Base-by-base conservation (phyloP, 106 monocot genomes). In the Dendrobium nobile region DNA sequence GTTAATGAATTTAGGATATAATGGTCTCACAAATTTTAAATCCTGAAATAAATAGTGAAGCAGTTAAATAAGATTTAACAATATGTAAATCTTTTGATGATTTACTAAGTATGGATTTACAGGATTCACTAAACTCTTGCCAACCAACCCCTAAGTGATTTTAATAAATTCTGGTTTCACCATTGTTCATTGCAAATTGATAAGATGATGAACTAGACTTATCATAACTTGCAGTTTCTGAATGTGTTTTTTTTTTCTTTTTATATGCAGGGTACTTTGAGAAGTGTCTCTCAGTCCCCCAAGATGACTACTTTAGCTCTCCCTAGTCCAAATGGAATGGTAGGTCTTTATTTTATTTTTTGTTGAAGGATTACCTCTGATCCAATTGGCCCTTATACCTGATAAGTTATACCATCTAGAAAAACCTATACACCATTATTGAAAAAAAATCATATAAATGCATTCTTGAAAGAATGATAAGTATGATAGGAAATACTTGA, bases 201-300 rank as follows among this genome's bases (percentile, higher is more conserved):
- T 2, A 31, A 37, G 27, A 70, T 1, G 37, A 37, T 70, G n/a
- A 3, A 51, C 15, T 2, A 13, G 13, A 10, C 13, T 51, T 27
- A 70, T 37, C 16, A 8, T 13, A 20, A 9, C 1, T 33, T 70
- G 70, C 13, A 31, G 74, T 19, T 44, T 74, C n/a, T 74, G 31
- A 73, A 74, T 70, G 70, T 16, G 54, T 54, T 6, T 70, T 70
- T 37, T 44, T 74, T 74, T 8, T 7, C 74, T 40, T 72, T 22
- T 72, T 74, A 74, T 74, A 19, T 44, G 74, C 43, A 74, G 74
- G 74, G 74, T 7, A 74, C 74, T 44, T 43, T 74, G 74, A 74
- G 74, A 74, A 74, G 43, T 74, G 74, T 74, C 43, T 42, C 43
- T 3, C 41, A 22, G 20, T 44, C 43, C 43, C 43, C 74, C 41